These are phyloP conservation scores for Allium fistulosum DNA, from an alignment of 106 monocot species.

Conservation along the genomic window DNA sequence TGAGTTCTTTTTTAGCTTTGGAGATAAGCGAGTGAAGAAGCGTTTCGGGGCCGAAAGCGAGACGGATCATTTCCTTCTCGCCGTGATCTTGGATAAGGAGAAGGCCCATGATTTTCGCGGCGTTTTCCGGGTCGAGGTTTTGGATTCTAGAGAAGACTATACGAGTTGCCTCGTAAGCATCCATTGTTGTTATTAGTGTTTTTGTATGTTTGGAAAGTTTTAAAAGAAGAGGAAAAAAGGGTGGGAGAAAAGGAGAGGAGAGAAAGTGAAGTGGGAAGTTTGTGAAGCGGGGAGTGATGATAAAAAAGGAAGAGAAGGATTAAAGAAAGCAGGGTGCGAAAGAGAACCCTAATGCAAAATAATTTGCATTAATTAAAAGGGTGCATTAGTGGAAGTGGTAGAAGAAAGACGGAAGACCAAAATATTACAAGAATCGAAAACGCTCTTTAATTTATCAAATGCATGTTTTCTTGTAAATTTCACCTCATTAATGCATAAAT, in stretches of 20 bases:
- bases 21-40: conserved; percentile 70
- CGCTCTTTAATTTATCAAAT: too few relatives aligned
- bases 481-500: too few relatives aligned
- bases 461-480: too few relatives aligned
- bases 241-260: background rate
- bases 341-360: too few relatives aligned
- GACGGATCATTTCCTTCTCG: conserved; percentile 98
- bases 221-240: background rate
- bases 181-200: conserved; percentile 30
- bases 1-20: conserved; percentile 74
- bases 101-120: conserved; percentile 95
- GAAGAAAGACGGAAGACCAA: too few relatives aligned
- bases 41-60: conserved; percentile 89
- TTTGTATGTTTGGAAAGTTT: too few relatives aligned
- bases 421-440: too few relatives aligned
- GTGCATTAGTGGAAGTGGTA: too few relatives aligned
- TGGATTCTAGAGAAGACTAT: conserved; percentile 93
- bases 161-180: conserved; percentile 89
- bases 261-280: background rate
- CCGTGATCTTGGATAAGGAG: conserved; percentile 86
- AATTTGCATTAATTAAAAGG: too few relatives aligned
- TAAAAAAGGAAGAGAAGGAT: background rate
- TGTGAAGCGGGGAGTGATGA: background rate
- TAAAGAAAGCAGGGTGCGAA: too few relatives aligned
- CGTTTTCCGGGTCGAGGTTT: conserved; percentile 80